Conservation (phyloP, 2,329 filamentous ascomycete species). For the Botrytis deweyae region DNA sequence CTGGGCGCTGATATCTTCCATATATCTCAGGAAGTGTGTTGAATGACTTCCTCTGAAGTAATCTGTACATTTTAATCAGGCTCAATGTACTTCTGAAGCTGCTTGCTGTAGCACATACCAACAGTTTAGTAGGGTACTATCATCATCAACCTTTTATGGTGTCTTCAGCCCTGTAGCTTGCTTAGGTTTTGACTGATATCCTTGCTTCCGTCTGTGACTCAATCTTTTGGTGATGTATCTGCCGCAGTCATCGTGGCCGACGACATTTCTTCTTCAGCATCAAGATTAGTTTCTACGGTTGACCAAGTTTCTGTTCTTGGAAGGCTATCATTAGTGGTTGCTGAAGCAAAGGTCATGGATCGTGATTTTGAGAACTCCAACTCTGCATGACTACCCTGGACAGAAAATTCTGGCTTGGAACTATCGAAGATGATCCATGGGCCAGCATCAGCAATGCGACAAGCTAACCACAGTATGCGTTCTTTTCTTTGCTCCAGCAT, state of each 20-base stretch:
- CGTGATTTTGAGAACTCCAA: slow-evolving; percentile 6
- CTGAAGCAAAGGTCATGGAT: slow-evolving; percentile 18
- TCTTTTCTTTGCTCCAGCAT: slow-evolving; percentile 34
- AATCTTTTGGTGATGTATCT: slow-evolving; percentile 6
- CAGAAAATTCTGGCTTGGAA: slow-evolving; percentile 17
- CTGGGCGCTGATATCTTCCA: neutral
- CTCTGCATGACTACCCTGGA: neutral
- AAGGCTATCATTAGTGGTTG: neutral
- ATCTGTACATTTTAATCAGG: slow-evolving; percentile 5
- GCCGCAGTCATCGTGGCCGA: slow-evolving; percentile 12
- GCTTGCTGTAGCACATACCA: slow-evolving; percentile 13
- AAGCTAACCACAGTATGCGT: slow-evolving; percentile 32
- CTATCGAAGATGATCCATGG: slow-evolving; percentile 20
- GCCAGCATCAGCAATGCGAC: slow-evolving; percentile 23
- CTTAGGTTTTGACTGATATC: neutral
- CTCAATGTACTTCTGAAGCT: neutral
- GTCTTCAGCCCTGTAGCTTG: neutral
- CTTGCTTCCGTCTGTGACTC: neutral
- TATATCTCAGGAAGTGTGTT: neutral
- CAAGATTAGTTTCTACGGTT: neutral
- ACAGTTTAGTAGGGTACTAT: neutral
- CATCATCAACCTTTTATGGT: neutral
- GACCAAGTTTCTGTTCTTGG: slow-evolving; percentile 18
- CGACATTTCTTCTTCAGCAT: slow-evolving; percentile 21
- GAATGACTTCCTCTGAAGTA: neutral